Evolutionary conservation across 2,329 filamentous ascomycete genomes (phyloP).

Genomic region (Ramularia endophylla): DNA sequence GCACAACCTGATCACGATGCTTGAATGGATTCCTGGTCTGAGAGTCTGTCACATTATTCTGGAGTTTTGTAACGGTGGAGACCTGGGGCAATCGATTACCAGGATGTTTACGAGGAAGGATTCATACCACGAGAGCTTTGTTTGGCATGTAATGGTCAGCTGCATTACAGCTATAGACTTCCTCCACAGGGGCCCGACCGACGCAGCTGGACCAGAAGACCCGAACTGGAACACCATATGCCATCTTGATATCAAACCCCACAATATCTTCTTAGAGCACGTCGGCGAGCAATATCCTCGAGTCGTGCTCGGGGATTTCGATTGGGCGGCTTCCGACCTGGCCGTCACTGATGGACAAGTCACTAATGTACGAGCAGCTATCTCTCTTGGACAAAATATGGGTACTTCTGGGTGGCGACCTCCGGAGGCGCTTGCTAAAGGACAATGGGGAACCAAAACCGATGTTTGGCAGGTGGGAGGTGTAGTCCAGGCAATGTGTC

Average conservation of each 20-base stretch:
- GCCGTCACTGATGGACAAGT: slow-evolving; percentile 6
- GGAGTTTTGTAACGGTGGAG: too few species aligned
- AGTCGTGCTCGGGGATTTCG: slow-evolving; percentile 20
- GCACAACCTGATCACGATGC: too few species aligned
- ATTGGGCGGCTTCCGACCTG: slow-evolving; percentile 6
- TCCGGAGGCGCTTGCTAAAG: slow-evolving; percentile 7
- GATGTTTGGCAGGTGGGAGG: slow-evolving; percentile 20
- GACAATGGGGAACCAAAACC: slow-evolving; percentile 10
- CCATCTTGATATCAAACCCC: slow-evolving; percentile 17
- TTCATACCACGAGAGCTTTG: too few species aligned
- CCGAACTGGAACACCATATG: slow-evolving; percentile 15
- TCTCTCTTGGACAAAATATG: too few species aligned
- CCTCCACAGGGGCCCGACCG: too few species aligned
- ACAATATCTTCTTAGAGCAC: slow-evolving; percentile 12
- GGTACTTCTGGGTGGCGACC: slow-evolving; percentile 14
- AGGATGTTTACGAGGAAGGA: too few species aligned
- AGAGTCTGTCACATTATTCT: too few species aligned
- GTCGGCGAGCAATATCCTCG: slow-evolving; percentile 6
- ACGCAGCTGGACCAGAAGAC: too few species aligned
- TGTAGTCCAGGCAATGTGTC: slow-evolving; percentile 14
- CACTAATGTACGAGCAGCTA: slow-evolving; percentile 1
- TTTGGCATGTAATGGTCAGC: too few species aligned
- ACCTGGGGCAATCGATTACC: too few species aligned
- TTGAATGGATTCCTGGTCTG: too few species aligned
- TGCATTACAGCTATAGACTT: too few species aligned